Base-by-base conservation (phyloP, 2,329 filamentous ascomycete genomes). In the Aaosphaeria pasadenensis region DNA sequence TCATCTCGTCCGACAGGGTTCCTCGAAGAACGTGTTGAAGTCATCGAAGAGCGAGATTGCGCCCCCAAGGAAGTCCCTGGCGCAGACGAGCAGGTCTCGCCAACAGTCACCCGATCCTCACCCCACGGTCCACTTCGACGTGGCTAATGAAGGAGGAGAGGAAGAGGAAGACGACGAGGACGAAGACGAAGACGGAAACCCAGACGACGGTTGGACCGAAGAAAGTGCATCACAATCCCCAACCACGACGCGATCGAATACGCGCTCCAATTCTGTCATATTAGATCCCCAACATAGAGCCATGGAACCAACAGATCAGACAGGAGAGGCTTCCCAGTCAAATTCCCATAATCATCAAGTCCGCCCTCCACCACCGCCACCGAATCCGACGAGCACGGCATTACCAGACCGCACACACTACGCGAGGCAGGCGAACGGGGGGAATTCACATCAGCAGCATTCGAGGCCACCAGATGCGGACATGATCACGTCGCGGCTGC, bases 401-500 rank as follows among this genome's bases (percentile, higher is more conserved):
- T 51, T 64, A 9, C 56, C 59, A 13, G 63, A 69, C 30, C 66
- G 66, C 45, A 54, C 61, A 9, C 59, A 54, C 44, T 49, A 42
- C 28, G 44, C 55, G 29, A 56, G 55, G 17, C 56, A 59, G 17
- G 48, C 60, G 9, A 71, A 66, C 52, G 66, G 64, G 13, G 55
- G 60, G 39, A 62, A 54, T 50, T 60, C 66, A 30, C 60, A 67
- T 44, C 58, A 65, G 32, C 58, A 65, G 32, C 63, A 70, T 45
- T 66, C 67, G 31, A 56, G 66, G 32, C 66, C 66, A 28, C 69
- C 71, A 33, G 84, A 85, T 59, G 85, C 83, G 51, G 81, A 84
- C 57, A 82, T 85, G 51, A 79, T 88, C 44, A 88, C 86, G 5
- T 84, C 85, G 30, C 78, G 84, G 49, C 70, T 89, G 35, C 75